These are phyloP conservation scores for Xylariales sp. DNA, from an alignment of 2,329 filamentous ascomycete genomes.

Conservation along the genomic window DNA sequence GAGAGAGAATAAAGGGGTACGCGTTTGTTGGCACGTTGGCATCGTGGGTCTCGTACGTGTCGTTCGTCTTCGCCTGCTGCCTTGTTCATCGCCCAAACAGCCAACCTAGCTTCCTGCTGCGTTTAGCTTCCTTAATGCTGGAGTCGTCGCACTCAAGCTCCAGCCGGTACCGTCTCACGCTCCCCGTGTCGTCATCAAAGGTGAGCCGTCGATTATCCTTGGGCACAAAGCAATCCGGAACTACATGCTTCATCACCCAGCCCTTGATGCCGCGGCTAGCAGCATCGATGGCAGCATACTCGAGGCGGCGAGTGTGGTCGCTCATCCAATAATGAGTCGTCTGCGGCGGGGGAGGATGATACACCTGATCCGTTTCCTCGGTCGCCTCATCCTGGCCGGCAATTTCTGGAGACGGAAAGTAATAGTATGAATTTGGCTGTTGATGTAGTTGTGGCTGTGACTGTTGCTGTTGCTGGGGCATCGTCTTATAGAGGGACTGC, in stretches of 20 bases:
- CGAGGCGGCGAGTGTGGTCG: slow-evolving; percentile 69
- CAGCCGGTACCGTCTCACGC: slow-evolving; percentile 71
- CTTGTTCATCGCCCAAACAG: slow-evolving; percentile 42
- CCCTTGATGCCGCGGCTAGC: slow-evolving; percentile 69
- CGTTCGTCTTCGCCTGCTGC: slow-evolving; percentile 10
- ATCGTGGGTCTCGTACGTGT: slow-evolving; percentile 33
- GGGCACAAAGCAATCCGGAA: slow-evolving; percentile 71
- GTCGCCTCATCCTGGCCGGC: slow-evolving; percentile 29
- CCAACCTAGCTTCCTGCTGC: slow-evolving; percentile 47
- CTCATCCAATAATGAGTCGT: slow-evolving; percentile 77
- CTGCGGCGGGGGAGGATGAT: slow-evolving; percentile 61
- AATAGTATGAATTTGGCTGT: slow-evolving; percentile 58
- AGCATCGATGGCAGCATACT: slow-evolving; percentile 75
- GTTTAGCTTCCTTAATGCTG: slow-evolving; percentile 38
- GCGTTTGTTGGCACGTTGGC: slow-evolving; percentile 14
- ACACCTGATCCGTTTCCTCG: slow-evolving; percentile 24
- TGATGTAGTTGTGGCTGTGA: slow-evolving; percentile 42
- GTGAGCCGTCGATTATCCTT: slow-evolving; percentile 60
- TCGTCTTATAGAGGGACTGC: slow-evolving; percentile 44
- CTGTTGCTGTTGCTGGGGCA: slow-evolving; percentile 48
- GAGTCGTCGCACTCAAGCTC: slow-evolving; percentile 63
- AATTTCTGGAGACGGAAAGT: slow-evolving; percentile 58
- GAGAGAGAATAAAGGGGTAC: not conserved
- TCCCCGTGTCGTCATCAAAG: slow-evolving; percentile 72
- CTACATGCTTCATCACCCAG: slow-evolving; percentile 67